Evolutionary conservation across 495 filamentous ascomycete genomes (phyloP).

Genomic region (Barbatosphaeria neglecta): DNA sequence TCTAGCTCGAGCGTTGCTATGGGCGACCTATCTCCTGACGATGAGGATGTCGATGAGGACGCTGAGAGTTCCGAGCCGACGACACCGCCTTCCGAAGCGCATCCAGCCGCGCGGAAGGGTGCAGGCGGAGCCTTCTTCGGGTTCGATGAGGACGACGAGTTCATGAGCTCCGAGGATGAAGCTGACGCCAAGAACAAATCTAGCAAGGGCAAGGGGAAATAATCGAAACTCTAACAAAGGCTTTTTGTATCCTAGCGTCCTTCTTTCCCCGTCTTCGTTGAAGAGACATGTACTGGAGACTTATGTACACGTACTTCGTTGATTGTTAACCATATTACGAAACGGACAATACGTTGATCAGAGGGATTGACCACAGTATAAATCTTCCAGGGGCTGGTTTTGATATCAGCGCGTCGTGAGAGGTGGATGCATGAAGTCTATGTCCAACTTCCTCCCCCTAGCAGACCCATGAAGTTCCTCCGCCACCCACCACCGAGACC

Average conservation of each 20-base stretch:
- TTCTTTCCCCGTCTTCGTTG: too few relatives aligned
- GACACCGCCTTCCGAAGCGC: slow-evolving; percentile 21
- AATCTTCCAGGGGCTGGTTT: too few relatives aligned
- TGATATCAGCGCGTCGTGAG: too few relatives aligned
- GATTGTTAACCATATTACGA: too few relatives aligned
- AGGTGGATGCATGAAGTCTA: too few relatives aligned
- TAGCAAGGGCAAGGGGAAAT: not conserved
- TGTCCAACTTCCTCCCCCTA: too few relatives aligned
- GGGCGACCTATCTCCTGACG: slow-evolving; percentile 22
- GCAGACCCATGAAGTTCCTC: not conserved
- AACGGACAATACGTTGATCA: too few relatives aligned
- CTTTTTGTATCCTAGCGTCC: too few relatives aligned
- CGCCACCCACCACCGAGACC: not conserved
- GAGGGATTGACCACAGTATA: too few relatives aligned
- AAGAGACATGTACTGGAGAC: too few relatives aligned
- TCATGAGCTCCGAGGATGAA: slow-evolving; percentile 69
- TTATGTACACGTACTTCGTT: too few relatives aligned
- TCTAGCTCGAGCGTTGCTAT: slow-evolving; percentile 29
- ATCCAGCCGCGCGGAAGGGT: slow-evolving; percentile 28
- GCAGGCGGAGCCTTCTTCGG: slow-evolving; percentile 54
- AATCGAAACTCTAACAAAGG: too few relatives aligned
- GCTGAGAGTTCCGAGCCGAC: slow-evolving; percentile 23
- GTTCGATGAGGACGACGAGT: slow-evolving; percentile 87
- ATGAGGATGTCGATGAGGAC: slow-evolving; percentile 19
- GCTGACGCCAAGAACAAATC: slow-evolving; percentile 32